Conservation (phyloP, 1,284 basidiomycete species). For the Ceratobasidium theobromae region DNA sequence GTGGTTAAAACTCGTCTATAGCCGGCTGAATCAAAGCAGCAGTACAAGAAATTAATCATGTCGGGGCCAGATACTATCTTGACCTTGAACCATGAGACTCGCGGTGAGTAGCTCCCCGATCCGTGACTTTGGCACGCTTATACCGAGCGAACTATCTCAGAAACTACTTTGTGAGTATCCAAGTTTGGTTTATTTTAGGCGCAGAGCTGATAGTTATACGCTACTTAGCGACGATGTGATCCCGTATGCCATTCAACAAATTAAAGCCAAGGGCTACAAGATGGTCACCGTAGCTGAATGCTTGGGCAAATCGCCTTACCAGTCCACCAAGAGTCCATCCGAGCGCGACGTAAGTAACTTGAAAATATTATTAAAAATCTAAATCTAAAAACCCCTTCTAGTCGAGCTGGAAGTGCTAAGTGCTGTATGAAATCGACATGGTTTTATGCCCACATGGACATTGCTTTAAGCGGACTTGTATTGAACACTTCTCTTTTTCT, state of each 20-base stretch:
- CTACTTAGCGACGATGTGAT: conserved; percentile 8
- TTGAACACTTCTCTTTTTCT: too few relatives aligned
- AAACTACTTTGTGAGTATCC: too few relatives aligned
- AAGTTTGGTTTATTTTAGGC: too few relatives aligned
- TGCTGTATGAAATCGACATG: too few relatives aligned
- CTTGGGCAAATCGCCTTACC: conserved; percentile 28
- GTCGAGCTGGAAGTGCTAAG: conserved; percentile 34
- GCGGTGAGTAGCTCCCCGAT: too few relatives aligned
- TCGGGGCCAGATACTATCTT: conserved; percentile 13
- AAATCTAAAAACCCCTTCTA: not conserved
- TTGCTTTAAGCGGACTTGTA: too few relatives aligned
- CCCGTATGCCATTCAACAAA: not conserved
- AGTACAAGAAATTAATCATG: not conserved
- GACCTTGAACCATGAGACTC: conserved; percentile 35
- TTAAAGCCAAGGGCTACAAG: conserved; percentile 26
- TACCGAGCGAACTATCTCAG: too few relatives aligned
- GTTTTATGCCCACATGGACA: too few relatives aligned
- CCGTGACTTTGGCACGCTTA: too few relatives aligned
- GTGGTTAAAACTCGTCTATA: not conserved
- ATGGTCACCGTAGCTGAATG: conserved; percentile 35
- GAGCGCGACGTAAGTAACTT: conserved; percentile 28
- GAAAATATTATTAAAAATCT: not conserved
- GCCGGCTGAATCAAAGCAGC: not conserved
- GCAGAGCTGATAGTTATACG: too few relatives aligned
- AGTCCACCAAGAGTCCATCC: not conserved